phyloP scores from a whole-genome alignment of 2,329 filamentous ascomycete species.

The Ramichloridium luteum region DNA sequence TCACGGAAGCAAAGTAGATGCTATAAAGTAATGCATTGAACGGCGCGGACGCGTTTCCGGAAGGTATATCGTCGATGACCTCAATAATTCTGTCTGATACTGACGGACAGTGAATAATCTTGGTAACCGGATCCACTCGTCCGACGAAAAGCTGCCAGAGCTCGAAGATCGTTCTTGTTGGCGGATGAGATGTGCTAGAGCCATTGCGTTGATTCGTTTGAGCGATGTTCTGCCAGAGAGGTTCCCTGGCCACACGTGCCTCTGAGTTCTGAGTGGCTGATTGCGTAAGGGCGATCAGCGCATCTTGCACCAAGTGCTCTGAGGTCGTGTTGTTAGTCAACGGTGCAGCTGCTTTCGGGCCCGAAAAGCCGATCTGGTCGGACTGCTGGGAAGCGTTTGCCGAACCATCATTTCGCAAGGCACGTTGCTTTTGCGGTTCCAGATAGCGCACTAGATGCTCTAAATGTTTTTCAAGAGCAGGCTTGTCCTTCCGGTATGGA shows the following conservation, averaged over 20 bases:
- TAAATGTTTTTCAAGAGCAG: conserved; percentile 17
- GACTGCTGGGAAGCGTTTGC: not conserved
- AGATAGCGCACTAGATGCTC: conserved; percentile 21
- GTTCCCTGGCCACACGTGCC: too few species aligned
- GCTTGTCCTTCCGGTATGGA: conserved; percentile 22
- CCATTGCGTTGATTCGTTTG: conserved; percentile 1
- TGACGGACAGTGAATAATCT: conserved; percentile 19
- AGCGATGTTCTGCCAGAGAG: too few species aligned
- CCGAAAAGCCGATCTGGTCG: not conserved
- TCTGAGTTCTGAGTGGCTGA: conserved; percentile 11
- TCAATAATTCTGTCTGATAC: conserved; percentile 12
- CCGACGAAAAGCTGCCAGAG: conserved; percentile 19
- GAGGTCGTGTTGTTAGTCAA: conserved; percentile 9
- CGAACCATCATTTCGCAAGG: not conserved
- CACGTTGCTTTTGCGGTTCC: conserved; percentile 15
- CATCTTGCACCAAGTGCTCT: conserved; percentile 18
- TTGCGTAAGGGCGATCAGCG: conserved; percentile 18
- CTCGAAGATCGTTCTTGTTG: conserved; percentile 13
- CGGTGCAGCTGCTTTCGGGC: not conserved
- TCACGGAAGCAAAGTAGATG: conserved; percentile 18
- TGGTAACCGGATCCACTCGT: conserved; percentile 19
- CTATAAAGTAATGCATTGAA: conserved; percentile 15
- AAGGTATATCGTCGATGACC: conserved; percentile 9
- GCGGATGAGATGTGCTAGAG: conserved; percentile 9
- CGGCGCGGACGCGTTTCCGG: conserved; percentile 5